Evolutionary conservation across 2,329 filamentous ascomycete species (phyloP).

Genomic region (Talaromyces sp.): DNA sequence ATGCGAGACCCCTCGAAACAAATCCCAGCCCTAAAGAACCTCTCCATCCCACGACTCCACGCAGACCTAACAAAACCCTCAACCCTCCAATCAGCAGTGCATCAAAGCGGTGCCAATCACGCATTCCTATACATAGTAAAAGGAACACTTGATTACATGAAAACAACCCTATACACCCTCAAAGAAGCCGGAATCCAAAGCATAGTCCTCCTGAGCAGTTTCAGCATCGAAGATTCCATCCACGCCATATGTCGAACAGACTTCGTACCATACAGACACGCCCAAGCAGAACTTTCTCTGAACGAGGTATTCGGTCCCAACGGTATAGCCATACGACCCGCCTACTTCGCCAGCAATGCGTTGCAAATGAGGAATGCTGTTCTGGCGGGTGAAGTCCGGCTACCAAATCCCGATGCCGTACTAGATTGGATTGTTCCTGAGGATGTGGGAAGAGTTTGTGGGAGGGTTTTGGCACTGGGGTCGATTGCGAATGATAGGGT

Average conservation of each 20-base stretch:
- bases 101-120: neutral
- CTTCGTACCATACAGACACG: slow-evolving; percentile 46
- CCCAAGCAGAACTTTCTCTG: slow-evolving; percentile 48
- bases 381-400: slow-evolving; percentile 32
- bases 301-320: slow-evolving; percentile 44
- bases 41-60: slow-evolving; percentile 35
- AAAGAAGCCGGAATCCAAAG: neutral
- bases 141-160: neutral
- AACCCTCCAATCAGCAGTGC: neutral
- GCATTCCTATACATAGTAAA: too few relatives aligned
- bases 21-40: slow-evolving; percentile 39
- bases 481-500: neutral
- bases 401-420: slow-evolving; percentile 32
- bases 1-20: slow-evolving; percentile 51
- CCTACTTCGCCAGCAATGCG: slow-evolving; percentile 50
- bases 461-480: slow-evolving; percentile 41
- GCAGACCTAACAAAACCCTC: neutral
- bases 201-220: neutral
- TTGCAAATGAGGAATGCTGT: slow-evolving; percentile 34
- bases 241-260: slow-evolving; percentile 29
- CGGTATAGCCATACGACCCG: slow-evolving; percentile 48
- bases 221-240: slow-evolving; percentile 28
- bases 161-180: neutral
- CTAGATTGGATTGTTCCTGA: slow-evolving; percentile 46
- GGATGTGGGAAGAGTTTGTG: slow-evolving; percentile 51